Evolutionary conservation across 2,329 filamentous ascomycete genomes (phyloP).

Genomic region (Hymenotorrendiella dingleyae): DNA sequence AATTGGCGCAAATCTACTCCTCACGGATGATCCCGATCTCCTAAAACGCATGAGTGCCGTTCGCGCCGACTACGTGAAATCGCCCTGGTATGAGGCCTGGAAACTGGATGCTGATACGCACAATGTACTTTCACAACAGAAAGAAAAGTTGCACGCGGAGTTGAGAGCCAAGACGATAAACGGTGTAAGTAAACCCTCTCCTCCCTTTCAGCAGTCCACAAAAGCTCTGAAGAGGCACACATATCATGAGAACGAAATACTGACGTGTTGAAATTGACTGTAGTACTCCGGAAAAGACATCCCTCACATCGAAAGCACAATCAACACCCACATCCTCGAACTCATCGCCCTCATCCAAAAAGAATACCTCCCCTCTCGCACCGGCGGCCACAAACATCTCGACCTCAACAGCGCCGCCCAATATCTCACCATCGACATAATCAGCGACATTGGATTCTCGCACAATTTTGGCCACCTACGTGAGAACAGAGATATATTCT

Average conservation of each 20-base stretch:
- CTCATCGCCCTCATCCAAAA: too few relatives aligned
- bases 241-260: too few relatives aligned
- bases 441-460: slow-evolving; percentile 47
- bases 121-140: not conserved
- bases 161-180: slow-evolving; percentile 43
- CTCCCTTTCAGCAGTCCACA: slow-evolving; percentile 37
- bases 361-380: too few relatives aligned
- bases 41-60: not conserved
- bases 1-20: not conserved
- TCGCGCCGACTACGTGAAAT: not conserved
- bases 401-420: slow-evolving; percentile 40
- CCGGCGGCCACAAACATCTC: too few relatives aligned
- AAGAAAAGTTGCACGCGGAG: slow-evolving; percentile 33
- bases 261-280: too few relatives aligned
- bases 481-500: slow-evolving; percentile 39
- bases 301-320: too few relatives aligned
- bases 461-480: slow-evolving; percentile 43
- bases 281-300: too few relatives aligned
- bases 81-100: not conserved
- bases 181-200: slow-evolving; percentile 33
- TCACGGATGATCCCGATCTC: not conserved
- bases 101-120: not conserved
- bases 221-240: too few relatives aligned
- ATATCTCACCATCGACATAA: slow-evolving; percentile 49
- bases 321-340: too few relatives aligned